These are phyloP conservation scores for Globisporangium perplexum DNA, from an alignment of 352 stramenopile species.

Conservation along the genomic window DNA sequence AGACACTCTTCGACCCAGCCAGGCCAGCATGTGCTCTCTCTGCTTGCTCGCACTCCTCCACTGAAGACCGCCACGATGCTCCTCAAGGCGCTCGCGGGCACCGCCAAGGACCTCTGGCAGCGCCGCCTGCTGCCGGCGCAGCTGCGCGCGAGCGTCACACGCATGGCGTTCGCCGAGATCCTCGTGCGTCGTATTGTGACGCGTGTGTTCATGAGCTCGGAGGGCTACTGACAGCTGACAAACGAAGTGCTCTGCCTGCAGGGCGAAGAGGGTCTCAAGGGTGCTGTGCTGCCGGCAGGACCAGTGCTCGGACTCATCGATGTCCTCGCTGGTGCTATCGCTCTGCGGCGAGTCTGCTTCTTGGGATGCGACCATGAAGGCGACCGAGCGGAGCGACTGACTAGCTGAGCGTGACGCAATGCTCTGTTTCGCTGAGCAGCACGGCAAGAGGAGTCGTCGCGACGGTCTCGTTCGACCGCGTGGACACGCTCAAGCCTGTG, in stretches of 20 bases:
- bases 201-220: not conserved
- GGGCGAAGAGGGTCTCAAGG: conserved; percentile 45
- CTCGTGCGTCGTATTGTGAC: conserved; percentile 32
- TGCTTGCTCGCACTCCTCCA: not conserved
- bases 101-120: conserved; percentile 35
- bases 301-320: conserved; percentile 56
- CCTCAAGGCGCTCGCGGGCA: conserved; percentile 38
- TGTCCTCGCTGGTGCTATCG: conserved; percentile 37
- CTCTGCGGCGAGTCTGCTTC: conserved; percentile 16
- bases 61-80: conserved; percentile 9
- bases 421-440: no score
- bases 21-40: no score
- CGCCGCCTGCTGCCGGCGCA: conserved; percentile 35
- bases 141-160: conserved; percentile 44
- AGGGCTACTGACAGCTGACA: not conserved
- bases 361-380: not conserved
- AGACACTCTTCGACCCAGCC: no score
- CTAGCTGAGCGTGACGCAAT: no score
- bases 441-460: conserved; percentile 27
- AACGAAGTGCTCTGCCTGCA: no score
- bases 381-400: no score
- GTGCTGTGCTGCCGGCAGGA: conserved; percentile 34
- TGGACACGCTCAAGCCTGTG: conserved; percentile 47
- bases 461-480: conserved; percentile 54
- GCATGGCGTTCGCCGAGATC: conserved; percentile 48